Conservation (phyloP, 2,329 filamentous ascomycete genomes). For the Ophiostoma sp. region DNA sequence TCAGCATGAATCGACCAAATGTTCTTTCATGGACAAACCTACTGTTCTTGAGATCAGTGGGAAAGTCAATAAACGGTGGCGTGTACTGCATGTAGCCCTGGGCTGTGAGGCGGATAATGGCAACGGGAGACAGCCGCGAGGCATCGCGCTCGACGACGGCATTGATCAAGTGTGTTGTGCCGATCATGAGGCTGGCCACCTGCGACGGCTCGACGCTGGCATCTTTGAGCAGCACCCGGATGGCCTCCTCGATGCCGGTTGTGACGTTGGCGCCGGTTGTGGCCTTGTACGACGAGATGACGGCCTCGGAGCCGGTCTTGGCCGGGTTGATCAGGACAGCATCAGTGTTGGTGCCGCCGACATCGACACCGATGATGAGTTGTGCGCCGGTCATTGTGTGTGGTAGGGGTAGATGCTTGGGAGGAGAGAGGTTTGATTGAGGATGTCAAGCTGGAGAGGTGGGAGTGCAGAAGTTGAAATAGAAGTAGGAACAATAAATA, state of each 20-base stretch:
- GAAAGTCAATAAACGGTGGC: constrained; percentile 40
- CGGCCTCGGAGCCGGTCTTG: constrained; percentile 30
- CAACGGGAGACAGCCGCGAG: constrained; percentile 31
- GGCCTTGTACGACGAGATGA: constrained; percentile 27
- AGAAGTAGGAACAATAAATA: background rate
- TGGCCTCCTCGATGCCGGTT: constrained; percentile 27
- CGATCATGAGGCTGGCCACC: constrained; percentile 28
- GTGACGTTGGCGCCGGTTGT: constrained; percentile 27
- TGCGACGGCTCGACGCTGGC: constrained; percentile 18
- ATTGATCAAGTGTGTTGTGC: constrained; percentile 31
- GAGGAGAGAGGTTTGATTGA: background rate
- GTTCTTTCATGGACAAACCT: constrained; percentile 36
- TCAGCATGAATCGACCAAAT: background rate
- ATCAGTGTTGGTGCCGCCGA: constrained; percentile 35
- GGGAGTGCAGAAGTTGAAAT: background rate
- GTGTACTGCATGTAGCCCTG: constrained; percentile 37
- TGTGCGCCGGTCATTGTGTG: background rate
- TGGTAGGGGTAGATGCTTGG: background rate
- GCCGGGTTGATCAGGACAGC: constrained; percentile 30
- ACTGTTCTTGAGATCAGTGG: constrained; percentile 43
- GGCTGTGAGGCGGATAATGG: constrained; percentile 36
- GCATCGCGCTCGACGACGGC: constrained; percentile 29
- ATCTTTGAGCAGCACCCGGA: constrained; percentile 25
- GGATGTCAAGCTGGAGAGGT: background rate
- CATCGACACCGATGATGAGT: constrained; percentile 40